phyloP scores from a whole-genome alignment of 2,329 filamentous ascomycete genomes.

The Tolypocladium cylindrosporum region DNA sequence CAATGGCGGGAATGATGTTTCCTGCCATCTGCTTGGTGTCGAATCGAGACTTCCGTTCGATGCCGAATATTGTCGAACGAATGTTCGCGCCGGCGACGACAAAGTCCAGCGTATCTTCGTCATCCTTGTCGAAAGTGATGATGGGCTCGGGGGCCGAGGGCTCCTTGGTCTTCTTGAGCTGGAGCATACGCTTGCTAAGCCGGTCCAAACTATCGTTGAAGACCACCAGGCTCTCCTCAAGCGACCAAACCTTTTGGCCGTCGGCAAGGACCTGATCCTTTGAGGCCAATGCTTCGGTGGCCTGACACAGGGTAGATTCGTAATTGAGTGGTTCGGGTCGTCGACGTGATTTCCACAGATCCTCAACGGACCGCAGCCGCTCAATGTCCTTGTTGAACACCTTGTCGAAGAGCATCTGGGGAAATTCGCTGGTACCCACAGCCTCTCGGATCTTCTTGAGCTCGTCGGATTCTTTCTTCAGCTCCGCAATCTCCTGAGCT shows the following conservation, averaged over 20 bases:
- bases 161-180: conserved; percentile 42
- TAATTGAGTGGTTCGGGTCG: conserved; percentile 67
- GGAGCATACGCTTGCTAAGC: conserved; percentile 62
- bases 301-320: conserved; percentile 44
- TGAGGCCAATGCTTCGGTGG: conserved; percentile 34
- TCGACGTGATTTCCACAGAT: conserved; percentile 87
- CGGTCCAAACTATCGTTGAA: conserved; percentile 77
- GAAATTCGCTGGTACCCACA: conserved; percentile 69
- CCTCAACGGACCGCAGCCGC: conserved; percentile 75
- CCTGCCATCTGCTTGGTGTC: conserved; percentile 99
- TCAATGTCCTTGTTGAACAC: conserved; percentile 82
- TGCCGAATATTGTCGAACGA: conserved; percentile 78
- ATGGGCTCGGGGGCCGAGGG: conserved; percentile 47
- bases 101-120: conserved; percentile 89
- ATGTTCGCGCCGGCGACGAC: conserved; percentile 86
- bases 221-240: conserved; percentile 74
- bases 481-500: conserved; percentile 74
- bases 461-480: conserved; percentile 74
- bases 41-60: conserved; percentile 81
- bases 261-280: conserved; percentile 48
- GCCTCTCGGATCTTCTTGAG: conserved; percentile 74
- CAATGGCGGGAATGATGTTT: conserved; percentile 97
- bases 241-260: conserved; percentile 71
- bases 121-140: conserved; percentile 93
- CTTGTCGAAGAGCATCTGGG: conserved; percentile 79